These are phyloP conservation scores for Coniochaeta hoffmannii DNA, from an alignment of 2,329 filamentous ascomycete species.

Conservation along the genomic window DNA sequence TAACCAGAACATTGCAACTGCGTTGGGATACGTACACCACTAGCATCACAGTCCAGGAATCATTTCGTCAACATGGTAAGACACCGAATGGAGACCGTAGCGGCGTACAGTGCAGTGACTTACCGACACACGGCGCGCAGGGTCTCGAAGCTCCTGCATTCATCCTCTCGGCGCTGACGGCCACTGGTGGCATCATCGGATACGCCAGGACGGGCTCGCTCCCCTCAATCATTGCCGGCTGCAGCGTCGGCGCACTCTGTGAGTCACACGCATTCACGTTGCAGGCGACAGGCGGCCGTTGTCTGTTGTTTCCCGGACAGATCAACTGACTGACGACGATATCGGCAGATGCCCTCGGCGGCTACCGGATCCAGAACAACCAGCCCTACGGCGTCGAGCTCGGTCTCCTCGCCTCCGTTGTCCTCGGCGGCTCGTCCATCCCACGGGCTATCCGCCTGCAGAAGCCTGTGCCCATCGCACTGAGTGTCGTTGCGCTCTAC, in stretches of 20 bases:
- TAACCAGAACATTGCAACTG: too few species aligned
- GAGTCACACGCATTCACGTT: too few species aligned
- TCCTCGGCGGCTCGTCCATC: slow-evolving; percentile 77
- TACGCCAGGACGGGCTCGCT: slow-evolving; percentile 79
- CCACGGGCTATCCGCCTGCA: slow-evolving; percentile 75
- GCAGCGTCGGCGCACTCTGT: slow-evolving; percentile 67
- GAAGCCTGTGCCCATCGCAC: slow-evolving; percentile 76
- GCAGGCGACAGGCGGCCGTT: too few species aligned
- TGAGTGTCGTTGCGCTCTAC: slow-evolving; percentile 73
- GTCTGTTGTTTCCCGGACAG: too few species aligned
- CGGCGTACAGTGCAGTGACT: not conserved
- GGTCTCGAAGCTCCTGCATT: slow-evolving; percentile 53
- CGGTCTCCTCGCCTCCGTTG: slow-evolving; percentile 77
- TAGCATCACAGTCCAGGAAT: not conserved
- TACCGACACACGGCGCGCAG: slow-evolving; percentile 7
- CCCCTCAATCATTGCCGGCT: slow-evolving; percentile 78
- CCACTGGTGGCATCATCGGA: slow-evolving; percentile 79
- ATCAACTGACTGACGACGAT: not conserved
- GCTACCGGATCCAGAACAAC: slow-evolving; percentile 67
- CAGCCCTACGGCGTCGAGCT: slow-evolving; percentile 81
- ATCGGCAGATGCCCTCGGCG: slow-evolving; percentile 70
- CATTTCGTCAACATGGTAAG: not conserved
- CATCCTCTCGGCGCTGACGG: slow-evolving; percentile 73
- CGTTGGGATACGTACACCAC: too few species aligned
- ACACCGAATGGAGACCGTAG: not conserved